A percentile compares a stretch with the other conserved stretches of the same genome.
phyloP scores from a whole-genome alignment of 495 filamentous ascomycete genomes.

The Penicillium canescens region DNA sequence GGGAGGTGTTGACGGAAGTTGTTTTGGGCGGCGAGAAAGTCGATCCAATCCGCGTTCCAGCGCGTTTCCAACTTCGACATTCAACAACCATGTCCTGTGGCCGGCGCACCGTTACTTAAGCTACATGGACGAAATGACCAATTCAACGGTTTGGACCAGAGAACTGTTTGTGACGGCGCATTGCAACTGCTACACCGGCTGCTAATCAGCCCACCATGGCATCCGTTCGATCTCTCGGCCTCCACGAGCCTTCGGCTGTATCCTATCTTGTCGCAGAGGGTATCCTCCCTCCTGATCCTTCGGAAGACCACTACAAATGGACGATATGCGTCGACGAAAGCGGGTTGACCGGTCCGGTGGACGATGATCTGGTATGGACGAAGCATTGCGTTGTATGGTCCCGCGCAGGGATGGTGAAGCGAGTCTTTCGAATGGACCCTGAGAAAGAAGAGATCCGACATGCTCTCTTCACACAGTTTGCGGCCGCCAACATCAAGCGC shows the following conservation, averaged over 20 bases:
- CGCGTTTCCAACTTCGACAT: constrained; percentile 23
- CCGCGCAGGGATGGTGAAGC: constrained; percentile 78
- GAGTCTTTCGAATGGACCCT: constrained; percentile 81
- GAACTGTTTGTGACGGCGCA: constrained; percentile 23
- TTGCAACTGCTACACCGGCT: constrained; percentile 18
- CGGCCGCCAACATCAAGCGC: constrained; percentile 40
- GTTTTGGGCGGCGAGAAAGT: constrained; percentile 25
- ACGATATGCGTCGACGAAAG: constrained; percentile 47
- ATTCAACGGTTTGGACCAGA: constrained; percentile 12
- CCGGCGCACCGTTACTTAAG: constrained; percentile 1
- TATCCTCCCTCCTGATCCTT: constrained; percentile 69
- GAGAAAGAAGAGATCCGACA: constrained; percentile 84
- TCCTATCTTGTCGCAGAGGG: constrained; percentile 81
- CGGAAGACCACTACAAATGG: constrained; percentile 72
- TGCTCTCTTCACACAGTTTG: constrained; percentile 82
- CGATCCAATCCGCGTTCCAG: constrained; percentile 30
- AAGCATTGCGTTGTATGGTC: constrained; percentile 88
- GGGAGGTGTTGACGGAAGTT: constrained; percentile 23
- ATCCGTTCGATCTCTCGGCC: constrained; percentile 79
- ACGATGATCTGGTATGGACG: constrained; percentile 88
- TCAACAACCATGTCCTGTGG: constrained; percentile 16
- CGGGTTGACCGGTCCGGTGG: constrained; percentile 43
- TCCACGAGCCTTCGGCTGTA: constrained; percentile 82
- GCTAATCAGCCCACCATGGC: constrained; percentile 64
- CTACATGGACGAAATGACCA: constrained; percentile 8